Evolutionary conservation across 345 rosid genomes (phyloP), one percentile per base, ranked within the genome.

Genomic region (Cardiospermum halicacabum): DNA sequence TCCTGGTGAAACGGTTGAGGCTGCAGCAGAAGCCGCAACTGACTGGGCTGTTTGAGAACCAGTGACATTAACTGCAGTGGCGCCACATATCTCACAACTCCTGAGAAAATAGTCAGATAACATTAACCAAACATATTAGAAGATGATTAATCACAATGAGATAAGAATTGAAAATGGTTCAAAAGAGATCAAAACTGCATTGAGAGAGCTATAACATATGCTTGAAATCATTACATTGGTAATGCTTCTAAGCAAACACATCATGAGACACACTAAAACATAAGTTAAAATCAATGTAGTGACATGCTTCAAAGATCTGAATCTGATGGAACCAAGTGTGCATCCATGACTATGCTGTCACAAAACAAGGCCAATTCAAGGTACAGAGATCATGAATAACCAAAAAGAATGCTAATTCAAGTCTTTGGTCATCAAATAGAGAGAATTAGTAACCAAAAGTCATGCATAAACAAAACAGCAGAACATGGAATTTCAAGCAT

Each of bases 21-120:
- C 63, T 15, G 76, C 48, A n/a, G 72, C 65, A 13, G 76, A 48
- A 16, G 30, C 68, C 30, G n/a, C 34, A 21, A 70, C 72, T 31
- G 71, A 73, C 36, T 68, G 69, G 66, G 68, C 75, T 12, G 74
- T 54, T 58, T 68, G 82, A 30, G 77, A 84, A 0, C 83, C 77
- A 39, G 75, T 77, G 50, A 86, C 73, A 61, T 78, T 78, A 13
- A 72, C 31, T 39, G 88, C 88, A 60, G 77, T 76, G 53, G 74
- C 70, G n/a, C 85, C 85, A 40, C 91, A 83, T 28, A 85, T 85
- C 81, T 85, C 91, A 58, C 91, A 85, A 50, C 61, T 75, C 78
- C 91, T 85, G 67, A 69, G 66, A 51, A 30, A 51, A 67, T 13
- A 25, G 21, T 55, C 2, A 4, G 11, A 3, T 11, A 27, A 39